These are phyloP conservation scores for Talaromyces sp. DNA, from an alignment of 2,329 filamentous ascomycete species.

Conservation along the genomic window DNA sequence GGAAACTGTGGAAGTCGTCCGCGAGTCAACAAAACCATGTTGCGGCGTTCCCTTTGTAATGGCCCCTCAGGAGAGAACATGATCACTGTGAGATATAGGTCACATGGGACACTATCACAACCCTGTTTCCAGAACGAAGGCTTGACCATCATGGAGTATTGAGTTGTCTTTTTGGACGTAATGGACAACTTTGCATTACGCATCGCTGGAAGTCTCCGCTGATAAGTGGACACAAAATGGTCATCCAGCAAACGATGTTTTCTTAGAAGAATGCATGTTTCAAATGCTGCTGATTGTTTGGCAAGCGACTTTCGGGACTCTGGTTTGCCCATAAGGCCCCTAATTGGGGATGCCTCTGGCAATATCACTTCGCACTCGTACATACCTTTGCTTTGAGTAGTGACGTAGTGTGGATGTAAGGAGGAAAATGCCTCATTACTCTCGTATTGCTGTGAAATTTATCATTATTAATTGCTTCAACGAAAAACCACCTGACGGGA, in stretches of 20 bases:
- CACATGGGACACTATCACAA: conserved; percentile 42
- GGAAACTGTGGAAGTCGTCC: conserved; percentile 60
- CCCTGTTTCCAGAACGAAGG: conserved; percentile 63
- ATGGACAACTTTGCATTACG: conserved; percentile 81
- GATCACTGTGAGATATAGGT: conserved; percentile 60
- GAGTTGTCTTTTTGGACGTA: conserved; percentile 66
- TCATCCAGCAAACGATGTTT: conserved; percentile 64
- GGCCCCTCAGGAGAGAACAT: conserved; percentile 52
- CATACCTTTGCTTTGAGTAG: conserved; percentile 51
- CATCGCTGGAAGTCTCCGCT: conserved; percentile 69
- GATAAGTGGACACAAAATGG: conserved; percentile 67
- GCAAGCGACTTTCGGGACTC: conserved; percentile 68
- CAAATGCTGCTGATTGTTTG: conserved; percentile 84
- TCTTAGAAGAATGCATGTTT: conserved; percentile 67
- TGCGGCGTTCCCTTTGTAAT: conserved; percentile 56
- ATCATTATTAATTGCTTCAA: conserved; percentile 9
- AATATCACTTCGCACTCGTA: conserved; percentile 76
- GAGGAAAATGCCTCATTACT: conserved; percentile 39
- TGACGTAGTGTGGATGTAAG: conserved; percentile 55
- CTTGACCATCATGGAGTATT: conserved; percentile 75
- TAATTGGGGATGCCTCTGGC: conserved; percentile 68
- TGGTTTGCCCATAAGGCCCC: conserved; percentile 57
- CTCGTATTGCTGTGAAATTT: conserved; percentile 38
- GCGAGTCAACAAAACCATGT: conserved; percentile 68
- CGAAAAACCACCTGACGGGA: neutral